Conservation (phyloP, 164 flowering plant genomes). For the Vitis amurensis region DNA sequence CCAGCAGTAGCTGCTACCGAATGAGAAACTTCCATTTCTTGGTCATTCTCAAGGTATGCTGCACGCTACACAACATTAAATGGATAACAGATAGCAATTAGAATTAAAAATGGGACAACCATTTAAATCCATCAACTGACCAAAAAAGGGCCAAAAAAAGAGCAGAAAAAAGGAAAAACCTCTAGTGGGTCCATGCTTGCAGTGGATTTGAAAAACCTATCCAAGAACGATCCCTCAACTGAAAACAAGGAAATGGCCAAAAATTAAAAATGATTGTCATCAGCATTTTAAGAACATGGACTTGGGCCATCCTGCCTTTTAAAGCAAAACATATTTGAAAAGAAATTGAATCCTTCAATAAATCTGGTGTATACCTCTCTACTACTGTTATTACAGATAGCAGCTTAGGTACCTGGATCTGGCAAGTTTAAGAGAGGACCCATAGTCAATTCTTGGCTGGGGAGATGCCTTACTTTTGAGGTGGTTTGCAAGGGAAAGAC, state of each 20-base stretch:
- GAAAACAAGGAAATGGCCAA: conserved; percentile 19
- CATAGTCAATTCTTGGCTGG: no score
- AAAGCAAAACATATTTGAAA: no score
- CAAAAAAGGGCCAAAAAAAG: neutral
- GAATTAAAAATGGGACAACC: neutral
- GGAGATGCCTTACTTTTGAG: no score
- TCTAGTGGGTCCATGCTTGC: conserved; percentile 71
- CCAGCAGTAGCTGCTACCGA: conserved; percentile 94
- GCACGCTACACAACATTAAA: conserved; percentile 68
- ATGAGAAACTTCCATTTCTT: conserved; percentile 92
- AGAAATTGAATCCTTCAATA: no score
- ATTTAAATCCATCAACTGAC: neutral
- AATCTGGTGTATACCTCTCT: no score
- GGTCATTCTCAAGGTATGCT: conserved; percentile 80
- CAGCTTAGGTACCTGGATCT: no score
- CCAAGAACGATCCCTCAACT: conserved; percentile 86
- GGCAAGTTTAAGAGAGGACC: no score
- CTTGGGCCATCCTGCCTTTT: neutral
- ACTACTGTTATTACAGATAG: no score
- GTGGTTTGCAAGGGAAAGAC: no score
- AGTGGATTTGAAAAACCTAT: conserved; percentile 82
- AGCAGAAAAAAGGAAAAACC: conserved; percentile 33
- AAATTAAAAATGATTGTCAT: neutral
- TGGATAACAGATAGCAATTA: neutral
- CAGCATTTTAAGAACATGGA: neutral